Base-by-base conservation (phyloP, 805 yeast species). In the Metschnikowia proteae region DNA sequence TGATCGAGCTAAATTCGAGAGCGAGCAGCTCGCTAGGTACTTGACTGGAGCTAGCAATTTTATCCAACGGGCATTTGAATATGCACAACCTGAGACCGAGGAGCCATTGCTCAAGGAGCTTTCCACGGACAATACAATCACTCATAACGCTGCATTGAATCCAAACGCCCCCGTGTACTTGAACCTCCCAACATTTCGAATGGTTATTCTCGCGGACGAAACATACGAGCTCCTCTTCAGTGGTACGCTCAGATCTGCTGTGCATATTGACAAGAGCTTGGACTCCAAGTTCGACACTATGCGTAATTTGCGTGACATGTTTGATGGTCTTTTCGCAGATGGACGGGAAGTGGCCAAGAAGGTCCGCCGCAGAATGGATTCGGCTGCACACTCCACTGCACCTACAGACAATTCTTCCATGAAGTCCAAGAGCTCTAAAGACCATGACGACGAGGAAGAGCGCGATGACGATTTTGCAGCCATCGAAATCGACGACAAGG, bases 131-230 rank as follows among this genome's bases (percentile, higher is more conserved):
- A 57, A 64, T 48, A 59, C 49, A 30, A 65, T 80, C 38, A 74
- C 74, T 27, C 89, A 88, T 43, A 89, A 90, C 61, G 88, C 82
- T 4, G 96, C 96, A 0, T 69, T 89, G 34, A 88, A 89, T 61
- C 96, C 96, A 3, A 75, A 79, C 30, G 79, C 83, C 30, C 96
- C 96, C 1, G 81, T 84, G 7, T 81, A 71, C 49, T 75, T 91
- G 45, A 87, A 86, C 46, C 70, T 89, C 13, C 88, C 98, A 0
- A 90, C 96, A 0, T 92, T 92, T 69, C 74, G 98, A 53, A 92
- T 92, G 99, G 95, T 94, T 1, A 71, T 94, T 5, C 71, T 92
- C 5, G 97, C 98, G 0, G 97, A 91, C 63, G 98, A 90, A 60
- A 87, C 97, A 0, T 86, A 89, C 57, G 98, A 94, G 64, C 72